These are phyloP conservation scores for Verruconis gallopava DNA, from an alignment of 2,329 filamentous ascomycete genomes.

Conservation along the genomic window DNA sequence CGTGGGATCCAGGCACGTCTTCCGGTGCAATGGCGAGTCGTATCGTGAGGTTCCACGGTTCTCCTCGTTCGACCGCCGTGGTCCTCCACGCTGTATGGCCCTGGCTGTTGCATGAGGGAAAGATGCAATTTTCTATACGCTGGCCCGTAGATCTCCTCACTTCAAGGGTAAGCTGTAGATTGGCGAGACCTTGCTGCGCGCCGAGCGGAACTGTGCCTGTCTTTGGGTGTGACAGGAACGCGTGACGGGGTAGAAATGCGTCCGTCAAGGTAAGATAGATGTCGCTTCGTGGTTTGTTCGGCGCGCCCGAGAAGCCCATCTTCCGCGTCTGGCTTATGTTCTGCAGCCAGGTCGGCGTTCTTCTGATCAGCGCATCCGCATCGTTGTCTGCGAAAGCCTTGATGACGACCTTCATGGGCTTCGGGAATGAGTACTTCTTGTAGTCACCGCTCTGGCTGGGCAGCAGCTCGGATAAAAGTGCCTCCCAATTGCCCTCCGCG, in stretches of 20 bases:
- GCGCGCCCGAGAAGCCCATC: conserved; percentile 87
- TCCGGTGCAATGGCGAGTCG: conserved; percentile 65
- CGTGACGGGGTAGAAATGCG: conserved; percentile 59
- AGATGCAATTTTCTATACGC: conserved; percentile 78
- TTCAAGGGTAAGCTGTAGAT: conserved; percentile 80
- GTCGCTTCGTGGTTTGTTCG: conserved; percentile 77
- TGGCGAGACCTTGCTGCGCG: conserved; percentile 50
- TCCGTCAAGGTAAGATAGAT: conserved; percentile 84
- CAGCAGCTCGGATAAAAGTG: conserved; percentile 59
- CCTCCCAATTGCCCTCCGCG: conserved; percentile 55
- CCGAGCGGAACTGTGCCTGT: conserved; percentile 68
- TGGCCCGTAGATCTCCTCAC: conserved; percentile 68
- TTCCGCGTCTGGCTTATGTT: conserved; percentile 70
- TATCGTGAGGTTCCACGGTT: conserved; percentile 79
- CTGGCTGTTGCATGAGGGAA: conserved; percentile 66
- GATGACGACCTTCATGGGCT: conserved; percentile 67
- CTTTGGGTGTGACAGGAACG: conserved; percentile 54
- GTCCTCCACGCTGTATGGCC: conserved; percentile 81
- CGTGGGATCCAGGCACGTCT: conserved; percentile 69
- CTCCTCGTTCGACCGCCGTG: conserved; percentile 62
- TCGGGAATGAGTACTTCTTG: conserved; percentile 57
- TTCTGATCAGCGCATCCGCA: conserved; percentile 66
- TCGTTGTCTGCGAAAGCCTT: conserved; percentile 67
- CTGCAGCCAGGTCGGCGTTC: conserved; percentile 77
- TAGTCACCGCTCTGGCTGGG: conserved; percentile 62